Percentiles rank a stretch among this genome's conserved stretches.
Evolutionary conservation across 179 eudicot species (phyloP).

Genomic region (Silene vulgaris): DNA sequence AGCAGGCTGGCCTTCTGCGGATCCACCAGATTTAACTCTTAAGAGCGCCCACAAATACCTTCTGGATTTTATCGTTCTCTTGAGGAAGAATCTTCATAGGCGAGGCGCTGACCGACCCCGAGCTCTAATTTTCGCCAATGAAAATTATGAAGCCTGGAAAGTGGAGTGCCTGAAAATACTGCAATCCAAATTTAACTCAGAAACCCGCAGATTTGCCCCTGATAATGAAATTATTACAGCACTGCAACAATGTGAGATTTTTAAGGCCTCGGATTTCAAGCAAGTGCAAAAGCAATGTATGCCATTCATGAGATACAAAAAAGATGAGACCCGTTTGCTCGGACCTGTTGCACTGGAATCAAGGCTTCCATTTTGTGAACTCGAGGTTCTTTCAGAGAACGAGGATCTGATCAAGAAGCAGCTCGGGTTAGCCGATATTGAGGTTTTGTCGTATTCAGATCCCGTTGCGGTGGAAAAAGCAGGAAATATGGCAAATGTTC

Average conservation of each 20-base stretch:
- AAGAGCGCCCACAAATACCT: constrained; percentile 66
- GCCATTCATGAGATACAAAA: constrained; percentile 82
- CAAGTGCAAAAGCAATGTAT: constrained; percentile 67
- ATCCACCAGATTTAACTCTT: constrained; percentile 59
- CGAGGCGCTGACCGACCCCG: constrained; percentile 35
- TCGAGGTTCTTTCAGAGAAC: constrained; percentile 59
- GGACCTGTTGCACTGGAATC: constrained; percentile 73
- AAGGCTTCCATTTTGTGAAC: constrained; percentile 73
- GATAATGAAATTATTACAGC: constrained; percentile 58
- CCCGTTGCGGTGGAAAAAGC: constrained; percentile 45
- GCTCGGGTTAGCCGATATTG: constrained; percentile 54
- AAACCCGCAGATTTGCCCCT: constrained; percentile 48
- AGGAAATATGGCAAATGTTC: constrained; percentile 39
- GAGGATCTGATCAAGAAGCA: constrained; percentile 58
- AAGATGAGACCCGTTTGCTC: constrained; percentile 55
- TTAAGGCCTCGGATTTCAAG: constrained; percentile 49
- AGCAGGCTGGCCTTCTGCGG: constrained; percentile 71
- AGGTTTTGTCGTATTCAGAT: constrained; percentile 46
- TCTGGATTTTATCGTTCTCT: constrained; percentile 52
- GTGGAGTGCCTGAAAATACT: constrained; percentile 64
- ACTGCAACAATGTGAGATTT: constrained; percentile 48
- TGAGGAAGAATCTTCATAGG: constrained; percentile 74
- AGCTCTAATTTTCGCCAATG: constrained; percentile 58
- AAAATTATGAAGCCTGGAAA: constrained; percentile 80
- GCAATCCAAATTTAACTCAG: constrained; percentile 40